Evolutionary conservation across 2,329 filamentous ascomycete species (phyloP).

Genomic region (Grosmannia clavigera): DNA sequence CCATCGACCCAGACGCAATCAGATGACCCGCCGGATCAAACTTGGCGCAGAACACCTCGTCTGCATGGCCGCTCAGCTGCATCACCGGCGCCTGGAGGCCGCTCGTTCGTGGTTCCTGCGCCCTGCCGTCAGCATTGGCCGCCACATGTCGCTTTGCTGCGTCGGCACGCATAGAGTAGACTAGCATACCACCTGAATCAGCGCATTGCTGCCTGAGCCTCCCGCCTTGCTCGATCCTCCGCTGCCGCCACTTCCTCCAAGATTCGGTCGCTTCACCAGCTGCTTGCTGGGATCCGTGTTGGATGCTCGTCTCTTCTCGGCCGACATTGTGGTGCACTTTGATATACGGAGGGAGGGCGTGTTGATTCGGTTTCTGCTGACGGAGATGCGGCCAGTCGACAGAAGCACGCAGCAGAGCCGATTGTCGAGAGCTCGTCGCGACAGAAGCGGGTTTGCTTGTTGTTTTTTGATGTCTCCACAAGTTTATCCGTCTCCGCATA

Average conservation of each 20-base stretch:
- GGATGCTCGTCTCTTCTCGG: slow-evolving; percentile 84
- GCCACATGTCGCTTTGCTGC: neutral
- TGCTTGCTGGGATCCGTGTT: slow-evolving; percentile 64
- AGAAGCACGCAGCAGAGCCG: neutral
- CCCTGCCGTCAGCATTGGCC: neutral
- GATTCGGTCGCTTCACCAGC: slow-evolving; percentile 81
- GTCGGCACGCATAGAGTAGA: too few relatives aligned
- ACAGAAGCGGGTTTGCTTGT: neutral
- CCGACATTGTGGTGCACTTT: slow-evolving; percentile 52
- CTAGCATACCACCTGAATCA: slow-evolving; percentile 38
- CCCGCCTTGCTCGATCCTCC: slow-evolving; percentile 21
- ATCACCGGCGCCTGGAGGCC: slow-evolving; percentile 82
- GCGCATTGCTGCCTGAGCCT: slow-evolving; percentile 25
- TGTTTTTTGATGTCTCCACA: neutral
- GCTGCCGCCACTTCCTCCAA: slow-evolving; percentile 37
- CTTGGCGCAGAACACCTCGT: slow-evolving; percentile 80
- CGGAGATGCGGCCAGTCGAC: neutral
- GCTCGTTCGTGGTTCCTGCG: slow-evolving; percentile 59
- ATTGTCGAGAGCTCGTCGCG: neutral
- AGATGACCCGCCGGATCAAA: slow-evolving; percentile 82
- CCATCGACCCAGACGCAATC: slow-evolving; percentile 93
- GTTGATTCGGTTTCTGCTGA: neutral
- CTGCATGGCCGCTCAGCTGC: slow-evolving; percentile 73
- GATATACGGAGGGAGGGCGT: neutral
- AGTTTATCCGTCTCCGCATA: slow-evolving; percentile 2